These are phyloP conservation scores for Thalassiosira profunda DNA, from an alignment of 108 stramenopile genomes.

Conservation along the genomic window DNA sequence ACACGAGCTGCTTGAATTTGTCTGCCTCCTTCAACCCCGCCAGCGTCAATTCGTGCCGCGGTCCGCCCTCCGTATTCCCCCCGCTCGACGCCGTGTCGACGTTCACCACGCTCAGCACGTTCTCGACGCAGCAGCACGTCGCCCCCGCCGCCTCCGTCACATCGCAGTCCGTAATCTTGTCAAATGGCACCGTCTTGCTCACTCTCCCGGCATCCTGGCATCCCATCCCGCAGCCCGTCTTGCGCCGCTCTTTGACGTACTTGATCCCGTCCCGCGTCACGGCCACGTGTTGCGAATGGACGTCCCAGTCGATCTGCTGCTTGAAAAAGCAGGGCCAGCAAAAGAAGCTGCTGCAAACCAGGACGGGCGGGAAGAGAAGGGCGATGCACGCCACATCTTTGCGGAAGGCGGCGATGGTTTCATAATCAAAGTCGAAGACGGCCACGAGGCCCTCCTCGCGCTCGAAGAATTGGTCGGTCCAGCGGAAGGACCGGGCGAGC, in stretches of 20 bases:
- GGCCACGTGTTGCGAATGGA: slow-evolving; percentile 44
- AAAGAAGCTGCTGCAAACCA: not conserved
- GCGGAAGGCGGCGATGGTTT: slow-evolving; percentile 13
- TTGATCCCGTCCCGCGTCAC: slow-evolving; percentile 54
- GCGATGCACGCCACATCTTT: not conserved
- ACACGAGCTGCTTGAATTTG: slow-evolving; percentile 35
- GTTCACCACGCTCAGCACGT: slow-evolving; percentile 18
- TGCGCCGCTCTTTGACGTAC: slow-evolving; percentile 34
- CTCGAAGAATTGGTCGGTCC: slow-evolving; percentile 55
- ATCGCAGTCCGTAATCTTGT: slow-evolving; percentile 46
- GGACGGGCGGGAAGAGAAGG: slow-evolving; percentile 8
- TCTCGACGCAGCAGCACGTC: slow-evolving; percentile 13
- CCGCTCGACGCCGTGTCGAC: slow-evolving; percentile 20
- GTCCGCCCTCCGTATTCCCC: not conserved
- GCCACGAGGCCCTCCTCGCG: slow-evolving; percentile 40
- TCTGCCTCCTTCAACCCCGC: slow-evolving; percentile 25
- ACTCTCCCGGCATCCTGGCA: slow-evolving; percentile 26
- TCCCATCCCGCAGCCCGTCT: slow-evolving; percentile 10
- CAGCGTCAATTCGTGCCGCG: slow-evolving; percentile 17
- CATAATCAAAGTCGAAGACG: slow-evolving; percentile 58
- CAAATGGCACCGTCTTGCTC: slow-evolving; percentile 44
- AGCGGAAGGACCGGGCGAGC: slow-evolving; percentile 7
- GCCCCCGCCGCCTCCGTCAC: slow-evolving; percentile 22
- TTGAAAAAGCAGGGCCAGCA: slow-evolving; percentile 9
- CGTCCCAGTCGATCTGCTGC: slow-evolving; percentile 22